Base-by-base conservation (phyloP, 1,139 yeast species). In the Sugiyamaella sp. region DNA sequence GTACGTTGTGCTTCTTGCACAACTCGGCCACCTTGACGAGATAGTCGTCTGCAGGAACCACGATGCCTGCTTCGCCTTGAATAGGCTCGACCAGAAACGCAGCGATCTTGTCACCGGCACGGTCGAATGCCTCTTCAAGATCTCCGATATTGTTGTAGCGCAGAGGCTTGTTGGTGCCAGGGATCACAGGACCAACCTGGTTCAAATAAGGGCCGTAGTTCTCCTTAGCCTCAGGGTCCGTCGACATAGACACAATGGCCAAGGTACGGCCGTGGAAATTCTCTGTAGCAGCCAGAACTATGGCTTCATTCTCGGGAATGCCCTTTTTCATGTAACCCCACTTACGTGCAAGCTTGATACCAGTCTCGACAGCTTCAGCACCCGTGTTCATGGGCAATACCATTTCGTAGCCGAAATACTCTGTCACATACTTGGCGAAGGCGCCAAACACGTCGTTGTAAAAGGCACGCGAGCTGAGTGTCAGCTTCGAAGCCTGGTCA, bases 51-150 rank as follows among this genome's bases (percentile, higher is more conserved):
- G 95, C 95, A 52, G 98, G 98, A 24, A 91, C 97, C 37, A 91
- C 95, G 63, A 91, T 91, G 65, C 98, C 99, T 35, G 99, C 99
- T 73, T 91, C 99, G 71, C 99, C 99, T 74, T 91, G 99, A 67
- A 91, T 91, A 59, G 98, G 98, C 74, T 91, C 99, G 63, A 91
- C 82, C 62, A 91, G 76, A 62, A 91, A 83, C 41, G 97, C 98
- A 42, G 97, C 96, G 62, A 91, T 84, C 70, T 85, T 86, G 71
- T 88, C 95, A 60, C 97, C 97, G 27, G 95, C 93, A 56, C 82
- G 82, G 63, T 79, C 76, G 67, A 89, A 85, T 1, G 96, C 97
- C 67, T 78, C 78, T 72, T 89, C 95, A 54, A 91, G 82, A 68
- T 91, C 98, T 69, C 82, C 96, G 66, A 89, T 82, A 59, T 78